Evolutionary conservation across 176 grass and related monocot genomes (phyloP), one percentile per base, ranked within the genome.

Genomic region (Musa schizocarpa): DNA sequence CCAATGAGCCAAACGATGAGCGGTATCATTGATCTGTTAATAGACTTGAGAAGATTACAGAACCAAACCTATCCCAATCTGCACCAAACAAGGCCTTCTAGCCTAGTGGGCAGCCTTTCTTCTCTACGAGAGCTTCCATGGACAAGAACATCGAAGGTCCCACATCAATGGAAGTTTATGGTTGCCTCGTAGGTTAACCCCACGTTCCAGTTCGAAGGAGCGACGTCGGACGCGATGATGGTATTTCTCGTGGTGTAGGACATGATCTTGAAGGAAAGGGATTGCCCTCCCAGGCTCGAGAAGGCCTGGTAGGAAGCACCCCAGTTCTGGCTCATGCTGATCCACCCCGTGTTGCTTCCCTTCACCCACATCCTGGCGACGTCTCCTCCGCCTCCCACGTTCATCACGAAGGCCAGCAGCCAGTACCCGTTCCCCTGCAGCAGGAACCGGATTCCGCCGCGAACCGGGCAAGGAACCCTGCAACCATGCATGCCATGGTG

Each of bases 381-480:
- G 59, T 96, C 93, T 0, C 93, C 93, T 3, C 14, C 11, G 2
- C 85, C 93, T 13, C 75, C 89, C 22, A 96, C 70, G 29, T 96
- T 96, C 55, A 88, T 71, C 19, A 83, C 64, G 75, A 80, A 82
- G 9, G 89, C 19, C 0, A 88, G 79, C 12, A 90, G 76, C 89
- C 93, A 96, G 65, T 86, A 96, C 11, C 19, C 7, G 72, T 96
- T 96, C 0, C 89, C 93, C 16, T 76, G 83, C 13, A 92, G 59
- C 81, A 20, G 78, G 79, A 96, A 85, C 80, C 85, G 72, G 56
- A 83, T 13, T 1, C 89, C 85, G 0, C 89, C 89, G 0, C 54
- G 16, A 12, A 79, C 68, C 77, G 63, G 11, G 74, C 93, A 96
- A 0, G 93, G 81, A 0, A 96, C 87, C 43, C 92, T 77, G 68